Conservation (phyloP, 1,139 yeast species). For the Magnusiomyces clavatus region DNA sequence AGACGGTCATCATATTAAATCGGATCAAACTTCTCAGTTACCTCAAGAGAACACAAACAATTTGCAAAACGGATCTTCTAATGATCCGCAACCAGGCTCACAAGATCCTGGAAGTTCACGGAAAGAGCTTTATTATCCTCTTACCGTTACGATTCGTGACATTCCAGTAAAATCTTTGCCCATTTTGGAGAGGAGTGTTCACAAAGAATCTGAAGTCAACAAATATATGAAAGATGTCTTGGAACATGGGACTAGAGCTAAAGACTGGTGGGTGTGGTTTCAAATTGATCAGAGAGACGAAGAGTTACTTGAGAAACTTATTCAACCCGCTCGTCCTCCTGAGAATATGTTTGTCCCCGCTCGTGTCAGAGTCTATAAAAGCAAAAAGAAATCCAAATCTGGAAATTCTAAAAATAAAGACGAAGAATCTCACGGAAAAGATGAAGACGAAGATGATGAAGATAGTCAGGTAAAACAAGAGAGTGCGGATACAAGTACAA, state of each 20-base stretch:
- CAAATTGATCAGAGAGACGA: conserved; percentile 76
- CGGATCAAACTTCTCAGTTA: conserved; percentile 6
- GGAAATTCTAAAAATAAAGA: conserved; percentile 2
- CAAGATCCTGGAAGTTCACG: conserved; percentile 27
- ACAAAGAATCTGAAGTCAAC: conserved; percentile 48
- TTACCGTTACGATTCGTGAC: conserved; percentile 55
- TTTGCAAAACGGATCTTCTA: neutral
- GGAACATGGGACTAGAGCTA: conserved; percentile 51
- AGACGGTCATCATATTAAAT: too few relatives aligned
- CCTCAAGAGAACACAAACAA: neutral
- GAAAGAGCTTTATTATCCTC: conserved; percentile 44
- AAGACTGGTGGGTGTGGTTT: conserved; percentile 70
- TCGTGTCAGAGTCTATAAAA: conserved; percentile 27
- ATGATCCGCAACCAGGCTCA: conserved; percentile 4
- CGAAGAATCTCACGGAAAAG: conserved; percentile 4
- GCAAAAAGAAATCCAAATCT: conserved; percentile 12
- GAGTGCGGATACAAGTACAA: neutral
- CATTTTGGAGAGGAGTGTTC: conserved; percentile 62
- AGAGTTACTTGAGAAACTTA: conserved; percentile 34
- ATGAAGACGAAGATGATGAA: neutral
- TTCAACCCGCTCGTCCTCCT: conserved; percentile 26
- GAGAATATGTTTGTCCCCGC: conserved; percentile 24
- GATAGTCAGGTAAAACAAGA: neutral
- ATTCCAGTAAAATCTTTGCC: conserved; percentile 63
- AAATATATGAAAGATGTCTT: conserved; percentile 55